Base-by-base conservation (phyloP, 1,284 basidiomycete species). In the Moesziomyces globuligerus region DNA sequence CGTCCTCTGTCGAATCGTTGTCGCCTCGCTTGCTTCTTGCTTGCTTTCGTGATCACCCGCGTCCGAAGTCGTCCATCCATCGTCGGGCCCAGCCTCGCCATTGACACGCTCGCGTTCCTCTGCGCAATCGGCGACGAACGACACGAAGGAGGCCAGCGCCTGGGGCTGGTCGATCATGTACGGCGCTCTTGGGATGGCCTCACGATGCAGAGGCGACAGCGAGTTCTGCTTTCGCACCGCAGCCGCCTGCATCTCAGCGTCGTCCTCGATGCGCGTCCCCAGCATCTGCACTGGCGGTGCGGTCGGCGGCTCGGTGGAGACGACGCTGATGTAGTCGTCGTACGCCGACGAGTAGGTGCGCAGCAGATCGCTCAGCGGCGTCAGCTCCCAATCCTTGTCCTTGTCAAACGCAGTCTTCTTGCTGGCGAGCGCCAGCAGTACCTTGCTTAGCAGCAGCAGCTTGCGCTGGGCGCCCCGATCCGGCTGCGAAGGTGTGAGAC, bases 291-390 rank as follows among this genome's bases (percentile, higher is more conserved):
- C 40, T n/a, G 53, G 46, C 1, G 38, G 48, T 26, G 39, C 51
- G 23, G 65, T 58, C 15, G 70, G 60, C 5, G 67, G 74, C 48
- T 72, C 68, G 9, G 71, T 72, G 11, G 77, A 79, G 39, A 79
- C 59, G 34, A 69, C 66, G 29, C 48, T 74, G 46, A 79, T 78
- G 54, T 70, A 78, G 54, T 79, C 77, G 47, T 79, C 77, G 46
- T 66, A 79, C 8, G 71, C 72, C 3, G 65, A 52, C 18, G 68
- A 72, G 39, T 77, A 70, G 26, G 60, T 65, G 6, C 42, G 46
- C 15, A 77, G 51, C 39, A 77, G 61, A 18, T 75, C 73, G 37
- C 62, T 69, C 29, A 69, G 59, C 28, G 65, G 71, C 20, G 58
- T 40, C 40, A 74, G 40, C 54, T 74, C 73, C 52, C 71, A 71